A percentile compares a stretch with the other conserved stretches of the same genome.
Evolutionary conservation across 2,329 filamentous ascomycete species (phyloP).

Genomic region (Rhinocladiella mackenziei): DNA sequence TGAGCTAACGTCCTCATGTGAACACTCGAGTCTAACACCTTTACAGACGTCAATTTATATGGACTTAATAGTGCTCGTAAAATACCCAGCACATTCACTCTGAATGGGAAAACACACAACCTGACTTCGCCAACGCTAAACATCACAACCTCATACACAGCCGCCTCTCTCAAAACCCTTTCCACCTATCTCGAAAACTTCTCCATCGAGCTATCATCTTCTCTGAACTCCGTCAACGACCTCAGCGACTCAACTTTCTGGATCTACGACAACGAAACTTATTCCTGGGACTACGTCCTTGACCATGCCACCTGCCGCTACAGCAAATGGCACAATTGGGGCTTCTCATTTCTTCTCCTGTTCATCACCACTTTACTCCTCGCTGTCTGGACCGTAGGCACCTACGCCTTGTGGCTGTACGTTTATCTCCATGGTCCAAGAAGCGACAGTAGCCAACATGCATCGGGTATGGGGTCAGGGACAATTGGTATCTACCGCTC

Average conservation of each 20-base stretch:
- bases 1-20: not conserved
- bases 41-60: slow-evolving; percentile 14
- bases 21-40: not conserved
- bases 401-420: slow-evolving; percentile 38
- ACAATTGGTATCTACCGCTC: slow-evolving; percentile 33
- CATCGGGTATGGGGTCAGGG: slow-evolving; percentile 11
- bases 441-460: too few species aligned
- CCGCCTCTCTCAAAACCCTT: slow-evolving; percentile 5
- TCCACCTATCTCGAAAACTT: slow-evolving; percentile 14
- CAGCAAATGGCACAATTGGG: slow-evolving; percentile 34
- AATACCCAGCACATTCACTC: slow-evolving; percentile 11
- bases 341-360: slow-evolving; percentile 36
- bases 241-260: slow-evolving; percentile 13
- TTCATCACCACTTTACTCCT: slow-evolving; percentile 35
- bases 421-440: slow-evolving; percentile 30
- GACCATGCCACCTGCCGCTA: slow-evolving; percentile 18
- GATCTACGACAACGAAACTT: slow-evolving; percentile 19
- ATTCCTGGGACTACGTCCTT: slow-evolving; percentile 15
- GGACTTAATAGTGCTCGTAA: slow-evolving; percentile 5
- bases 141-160: slow-evolving; percentile 19
- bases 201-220: slow-evolving; percentile 1
- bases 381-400: slow-evolving; percentile 32
- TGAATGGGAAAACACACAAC: slow-evolving; percentile 11
- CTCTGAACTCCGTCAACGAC: slow-evolving; percentile 2
- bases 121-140: slow-evolving; percentile 18